phyloP scores from a whole-genome alignment of 2,329 filamentous ascomycete genomes.

The Pseudogymnoascus sp. region DNA sequence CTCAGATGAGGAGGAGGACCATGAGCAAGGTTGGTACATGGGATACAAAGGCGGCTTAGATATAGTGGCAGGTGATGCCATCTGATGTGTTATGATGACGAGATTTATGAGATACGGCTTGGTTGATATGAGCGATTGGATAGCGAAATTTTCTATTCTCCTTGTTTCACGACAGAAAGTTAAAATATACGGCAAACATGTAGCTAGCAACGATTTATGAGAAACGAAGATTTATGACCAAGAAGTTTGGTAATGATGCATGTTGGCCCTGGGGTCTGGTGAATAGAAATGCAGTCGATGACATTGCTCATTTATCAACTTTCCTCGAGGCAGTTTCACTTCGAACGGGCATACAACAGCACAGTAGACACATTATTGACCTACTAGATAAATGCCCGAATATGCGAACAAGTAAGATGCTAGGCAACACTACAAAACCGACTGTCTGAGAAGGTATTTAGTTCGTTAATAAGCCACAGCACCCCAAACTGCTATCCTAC shows the following conservation, averaged over 20 bases:
- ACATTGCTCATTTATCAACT: neutral
- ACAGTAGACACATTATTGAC: neutral
- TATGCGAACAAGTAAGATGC: neutral
- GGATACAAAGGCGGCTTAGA: constrained; percentile 12
- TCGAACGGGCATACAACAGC: neutral
- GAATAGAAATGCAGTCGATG: neutral
- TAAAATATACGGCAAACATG: neutral
- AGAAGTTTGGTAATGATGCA: neutral
- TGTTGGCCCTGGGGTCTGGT: neutral
- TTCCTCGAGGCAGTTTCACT: neutral
- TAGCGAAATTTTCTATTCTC: neutral
- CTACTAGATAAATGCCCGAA: neutral
- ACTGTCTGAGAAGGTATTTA: neutral
- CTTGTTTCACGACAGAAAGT: neutral
- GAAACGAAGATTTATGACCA: neutral
- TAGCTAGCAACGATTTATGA: constrained; percentile 2
- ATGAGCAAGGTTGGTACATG: constrained; percentile 20
- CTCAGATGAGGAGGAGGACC: constrained; percentile 23
- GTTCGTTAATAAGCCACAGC: constrained; percentile 1
- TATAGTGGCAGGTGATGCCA: neutral
- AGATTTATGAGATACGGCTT: neutral
- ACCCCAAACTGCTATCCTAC: neutral
- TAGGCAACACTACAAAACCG: neutral
- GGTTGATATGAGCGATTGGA: neutral
- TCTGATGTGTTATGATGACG: neutral